phyloP scores from a whole-genome alignment of 2,329 filamentous ascomycete species.

The Moelleriella libera region DNA sequence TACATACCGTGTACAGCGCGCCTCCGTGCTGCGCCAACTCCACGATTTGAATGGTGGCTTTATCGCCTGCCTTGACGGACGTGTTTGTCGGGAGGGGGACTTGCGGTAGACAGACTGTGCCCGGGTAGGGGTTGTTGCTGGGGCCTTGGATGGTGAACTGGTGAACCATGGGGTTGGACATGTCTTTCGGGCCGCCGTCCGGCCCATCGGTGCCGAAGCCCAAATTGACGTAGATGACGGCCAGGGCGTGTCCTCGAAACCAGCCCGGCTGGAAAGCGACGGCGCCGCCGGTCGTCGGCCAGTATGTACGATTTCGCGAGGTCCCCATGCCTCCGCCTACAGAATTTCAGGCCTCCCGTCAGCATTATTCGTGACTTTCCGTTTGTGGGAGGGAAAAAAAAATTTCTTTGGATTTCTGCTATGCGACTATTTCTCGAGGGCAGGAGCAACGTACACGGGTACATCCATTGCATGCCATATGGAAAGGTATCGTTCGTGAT shows the following conservation, averaged over 20 bases:
- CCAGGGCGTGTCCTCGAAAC: slow-evolving; percentile 78
- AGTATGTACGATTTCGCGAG: slow-evolving; percentile 75
- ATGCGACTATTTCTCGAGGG: slow-evolving; percentile 3
- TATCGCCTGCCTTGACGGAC: slow-evolving; percentile 64
- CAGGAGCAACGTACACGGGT: slow-evolving; percentile 57
- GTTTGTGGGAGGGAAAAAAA: no score
- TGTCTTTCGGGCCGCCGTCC: slow-evolving; percentile 59
- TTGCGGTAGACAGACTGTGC: slow-evolving; percentile 79
- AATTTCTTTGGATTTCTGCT: no score
- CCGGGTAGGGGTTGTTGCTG: slow-evolving; percentile 70
- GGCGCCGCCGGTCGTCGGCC: slow-evolving; percentile 81
- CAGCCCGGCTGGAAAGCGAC: slow-evolving; percentile 85
- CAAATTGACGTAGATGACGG: slow-evolving; percentile 81
- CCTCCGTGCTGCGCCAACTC: slow-evolving; percentile 76
- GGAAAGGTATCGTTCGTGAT: slow-evolving; percentile 66
- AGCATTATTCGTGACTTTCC: background rate
- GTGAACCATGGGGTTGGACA: slow-evolving; percentile 69
- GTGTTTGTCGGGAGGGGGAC: slow-evolving; percentile 66
- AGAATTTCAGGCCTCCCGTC: background rate
- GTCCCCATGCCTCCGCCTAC: slow-evolving; percentile 71
- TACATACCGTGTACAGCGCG: slow-evolving; percentile 61
- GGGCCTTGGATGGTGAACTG: slow-evolving; percentile 77
- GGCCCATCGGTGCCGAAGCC: slow-evolving; percentile 62
- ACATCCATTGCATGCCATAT: slow-evolving; percentile 90
- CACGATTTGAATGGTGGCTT: slow-evolving; percentile 80